Percentiles rank a stretch among this genome's conserved stretches.
These are phyloP conservation scores for Rhodotorula sp. DNA, from an alignment of 1,284 basidiomycete species.

Conservation along the genomic window DNA sequence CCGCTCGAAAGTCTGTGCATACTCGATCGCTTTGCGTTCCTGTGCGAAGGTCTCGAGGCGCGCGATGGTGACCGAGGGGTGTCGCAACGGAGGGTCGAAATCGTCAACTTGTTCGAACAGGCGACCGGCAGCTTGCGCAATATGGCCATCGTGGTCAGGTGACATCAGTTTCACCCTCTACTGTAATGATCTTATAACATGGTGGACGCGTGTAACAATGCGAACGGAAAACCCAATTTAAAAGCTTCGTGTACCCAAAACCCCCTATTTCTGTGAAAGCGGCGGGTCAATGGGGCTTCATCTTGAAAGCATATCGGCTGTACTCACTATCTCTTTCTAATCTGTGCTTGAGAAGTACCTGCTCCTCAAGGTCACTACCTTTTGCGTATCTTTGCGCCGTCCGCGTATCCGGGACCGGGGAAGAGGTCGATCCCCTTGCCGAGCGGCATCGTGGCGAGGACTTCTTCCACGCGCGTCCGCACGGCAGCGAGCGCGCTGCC, in stretches of 20 bases:
- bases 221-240: too few species aligned
- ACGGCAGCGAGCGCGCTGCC: conserved; percentile 11
- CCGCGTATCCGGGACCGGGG: neutral
- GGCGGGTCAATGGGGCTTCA: too few species aligned
- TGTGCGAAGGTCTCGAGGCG: conserved; percentile 19
- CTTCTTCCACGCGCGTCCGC: neutral
- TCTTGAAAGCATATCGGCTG: too few species aligned
- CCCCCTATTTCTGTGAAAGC: too few species aligned
- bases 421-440: neutral
- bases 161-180: neutral
- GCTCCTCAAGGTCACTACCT: neutral
- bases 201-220: neutral
- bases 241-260: too few species aligned
- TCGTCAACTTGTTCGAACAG: conserved; percentile 40
- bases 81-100: conserved; percentile 19
- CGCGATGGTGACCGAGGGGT: neutral
- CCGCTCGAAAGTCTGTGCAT: conserved; percentile 30
- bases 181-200: neutral
- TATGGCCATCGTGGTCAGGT: conserved; percentile 37
- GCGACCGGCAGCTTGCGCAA: conserved; percentile 34
- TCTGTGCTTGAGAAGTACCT: neutral
- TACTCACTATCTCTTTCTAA: too few species aligned
- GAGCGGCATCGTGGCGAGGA: conserved; percentile 5
- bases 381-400: neutral
- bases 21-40: conserved; percentile 29